Base-by-base conservation (phyloP, 2,329 filamentous ascomycete genomes). In the Gliomastix tumulicola region DNA sequence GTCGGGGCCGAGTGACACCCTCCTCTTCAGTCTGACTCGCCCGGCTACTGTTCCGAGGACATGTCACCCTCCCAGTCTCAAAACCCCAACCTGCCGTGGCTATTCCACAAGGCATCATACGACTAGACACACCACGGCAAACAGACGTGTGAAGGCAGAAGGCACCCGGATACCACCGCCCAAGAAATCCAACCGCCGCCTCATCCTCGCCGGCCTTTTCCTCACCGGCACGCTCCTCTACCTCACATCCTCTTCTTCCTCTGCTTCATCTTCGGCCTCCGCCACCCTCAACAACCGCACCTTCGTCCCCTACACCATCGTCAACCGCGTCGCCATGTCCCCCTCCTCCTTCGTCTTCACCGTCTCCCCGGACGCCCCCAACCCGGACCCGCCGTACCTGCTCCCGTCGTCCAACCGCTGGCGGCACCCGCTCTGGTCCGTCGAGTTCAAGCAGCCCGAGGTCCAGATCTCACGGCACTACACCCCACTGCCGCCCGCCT, bases 391-490 rank as follows among this genome's bases (percentile, higher is more conserved):
- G 3, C 57, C 49, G 9, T 55, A 55, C 37, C 34, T 63, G n/a
- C 25, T 41, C 15, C 41, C 47, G 17, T 25, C 42, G n/a, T 41
- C 48, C 4, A 38, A 41, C 13, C 30, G 39, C 44, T 61, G 62
- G 60, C 47, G 45, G 10, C 45, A 75, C 38, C 83, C 84, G 5
- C 71, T 94, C 30, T 94, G 88, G 84, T 88, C 83, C 44, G 82
- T 97, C 22, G 84, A 96, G 65, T 79, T 95, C 53, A 95, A 94
- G 63, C 92, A 97, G 63, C 92, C 92, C 3, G 82, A 95, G 56
- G 64, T 97, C 39, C 89, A 96, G 61, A 94, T 98, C 48, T 86
- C 87, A 30, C 69, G 92, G 43, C 81, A 88, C 40, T 98, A 98
- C 60, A 97, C 92, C 5, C 88, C 90, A 1, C 66, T 98, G 1